Evolutionary conservation across 257 asterid species (phyloP), one percentile per base, ranked within the genome.

Genomic region (Galeopsis tetrahit): DNA sequence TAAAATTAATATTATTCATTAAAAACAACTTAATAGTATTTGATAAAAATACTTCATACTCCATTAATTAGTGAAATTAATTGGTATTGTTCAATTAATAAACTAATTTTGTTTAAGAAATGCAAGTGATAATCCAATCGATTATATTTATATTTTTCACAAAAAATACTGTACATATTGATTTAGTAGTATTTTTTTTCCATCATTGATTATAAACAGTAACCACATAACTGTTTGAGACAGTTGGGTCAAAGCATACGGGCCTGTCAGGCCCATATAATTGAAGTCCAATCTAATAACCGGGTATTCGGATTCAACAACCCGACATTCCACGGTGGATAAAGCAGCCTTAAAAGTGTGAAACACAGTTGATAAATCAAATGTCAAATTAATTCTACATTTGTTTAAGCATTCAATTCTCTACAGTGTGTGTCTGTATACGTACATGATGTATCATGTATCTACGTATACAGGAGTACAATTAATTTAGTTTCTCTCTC

Each of bases 181-280:
- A 32, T n/a, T n/a, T n/a, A n/a, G n/a, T 21, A 21, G 28, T 21
- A 21, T 21, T 21, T 17, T 4, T 58, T 64, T 42, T 64, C 15
- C 48, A 39, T 6, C 34, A 63, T 21, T 21, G 28, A 21, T 21
- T 21, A 21, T 5, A 35, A 52, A 55, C 51, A 69, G 40, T 34
- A 48, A 10, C 44, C 34, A 1, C 32, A n/a, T 21, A 4, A 46
- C n/a, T 9, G 38, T 15, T 4, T 32, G 11, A 10, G 42, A 32
- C 13, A 17, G 31, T 15, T 44, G 75, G 68, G 74, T 60, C 66
- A 59, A 73, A 62, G 32, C 49, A 63, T 42, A 74, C 64, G 79
- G 80, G 74, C 80, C 70, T 21, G 35, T 10, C 42, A 58, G 79
- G 82, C 82, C 82, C 82, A 74, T 43, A 9, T 32, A 10, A 36